A percentile compares a stretch with the other conserved stretches of the same genome.
Evolutionary conservation across 2,329 filamentous ascomycete species (phyloP).

Genomic region (Tolypocladium endophyticum): DNA sequence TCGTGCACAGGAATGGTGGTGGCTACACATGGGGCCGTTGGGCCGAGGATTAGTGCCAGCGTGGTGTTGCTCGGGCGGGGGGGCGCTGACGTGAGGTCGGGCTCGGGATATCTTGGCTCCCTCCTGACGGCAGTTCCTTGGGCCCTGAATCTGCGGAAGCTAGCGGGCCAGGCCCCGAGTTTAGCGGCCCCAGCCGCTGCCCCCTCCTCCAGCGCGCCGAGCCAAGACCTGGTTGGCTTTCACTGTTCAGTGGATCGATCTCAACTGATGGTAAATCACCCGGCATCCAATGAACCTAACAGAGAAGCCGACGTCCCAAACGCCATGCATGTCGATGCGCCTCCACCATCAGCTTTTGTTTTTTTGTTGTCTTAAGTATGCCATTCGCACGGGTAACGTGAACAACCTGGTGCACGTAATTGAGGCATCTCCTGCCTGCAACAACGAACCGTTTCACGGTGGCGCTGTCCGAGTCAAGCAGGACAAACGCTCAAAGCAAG

Average conservation of each 20-base stretch:
- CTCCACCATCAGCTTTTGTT: neutral
- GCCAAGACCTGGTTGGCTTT: neutral
- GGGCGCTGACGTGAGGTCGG: neutral
- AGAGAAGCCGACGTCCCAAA: neutral
- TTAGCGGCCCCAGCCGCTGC: neutral
- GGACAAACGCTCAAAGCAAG: too few relatives aligned
- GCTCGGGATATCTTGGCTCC: neutral
- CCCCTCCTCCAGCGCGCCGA: neutral
- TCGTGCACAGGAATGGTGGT: neutral
- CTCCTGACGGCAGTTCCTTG: neutral
- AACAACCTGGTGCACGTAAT: neutral
- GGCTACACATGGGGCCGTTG: neutral
- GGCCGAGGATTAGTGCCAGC: neutral
- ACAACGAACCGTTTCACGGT: too few relatives aligned
- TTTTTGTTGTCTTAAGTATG: neutral
- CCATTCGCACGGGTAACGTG: neutral
- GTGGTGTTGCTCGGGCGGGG: neutral
- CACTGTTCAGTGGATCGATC: neutral
- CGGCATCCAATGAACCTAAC: neutral
- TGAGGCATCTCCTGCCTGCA: too few relatives aligned
- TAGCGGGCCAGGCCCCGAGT: neutral
- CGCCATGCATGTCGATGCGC: neutral
- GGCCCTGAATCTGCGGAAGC: neutral
- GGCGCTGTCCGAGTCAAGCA: too few relatives aligned
- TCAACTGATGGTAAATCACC: too few relatives aligned